A percentile compares a stretch with the other conserved stretches of the same genome.
Conservation (phyloP, 2,329 filamentous ascomycete species). For the Talaromyces sp. region DNA sequence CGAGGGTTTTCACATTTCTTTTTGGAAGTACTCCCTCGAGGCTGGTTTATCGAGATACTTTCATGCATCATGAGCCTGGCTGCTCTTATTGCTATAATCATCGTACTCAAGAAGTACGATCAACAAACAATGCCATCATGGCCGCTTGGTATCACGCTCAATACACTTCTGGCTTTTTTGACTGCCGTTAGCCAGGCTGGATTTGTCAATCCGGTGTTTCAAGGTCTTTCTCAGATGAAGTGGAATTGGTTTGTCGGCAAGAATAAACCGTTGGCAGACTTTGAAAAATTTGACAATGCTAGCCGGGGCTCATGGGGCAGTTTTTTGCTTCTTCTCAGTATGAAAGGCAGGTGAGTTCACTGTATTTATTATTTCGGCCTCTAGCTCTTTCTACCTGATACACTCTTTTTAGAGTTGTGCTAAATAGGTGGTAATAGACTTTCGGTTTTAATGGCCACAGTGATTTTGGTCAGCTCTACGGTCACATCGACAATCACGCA, state of each 20-base stretch:
- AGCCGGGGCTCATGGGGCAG: background rate
- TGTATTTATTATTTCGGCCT: background rate
- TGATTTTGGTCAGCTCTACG: background rate
- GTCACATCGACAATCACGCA: constrained; percentile 2
- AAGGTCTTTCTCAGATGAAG: constrained; percentile 3
- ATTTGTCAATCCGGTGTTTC: constrained; percentile 1
- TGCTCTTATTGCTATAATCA: background rate
- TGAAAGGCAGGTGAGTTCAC: background rate
- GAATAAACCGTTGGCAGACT: background rate
- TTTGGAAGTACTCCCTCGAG: background rate
- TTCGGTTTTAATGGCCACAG: background rate
- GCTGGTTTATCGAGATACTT: background rate
- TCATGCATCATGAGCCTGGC: background rate
- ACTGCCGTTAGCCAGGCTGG: background rate
- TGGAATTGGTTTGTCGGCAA: constrained; percentile 2
- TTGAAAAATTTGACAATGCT: background rate
- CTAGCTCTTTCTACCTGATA: background rate
- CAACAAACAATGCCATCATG: background rate
- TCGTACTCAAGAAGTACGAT: background rate
- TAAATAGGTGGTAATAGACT: background rate
- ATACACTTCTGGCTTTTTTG: constrained; percentile 2
- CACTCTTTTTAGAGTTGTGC: background rate
- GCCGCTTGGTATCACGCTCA: constrained; percentile 1
- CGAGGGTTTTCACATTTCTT: background rate
- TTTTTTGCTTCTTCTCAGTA: background rate